Evolutionary conservation across 352 stramenopile genomes (phyloP).

Genomic region (Pythium dissotocum): DNA sequence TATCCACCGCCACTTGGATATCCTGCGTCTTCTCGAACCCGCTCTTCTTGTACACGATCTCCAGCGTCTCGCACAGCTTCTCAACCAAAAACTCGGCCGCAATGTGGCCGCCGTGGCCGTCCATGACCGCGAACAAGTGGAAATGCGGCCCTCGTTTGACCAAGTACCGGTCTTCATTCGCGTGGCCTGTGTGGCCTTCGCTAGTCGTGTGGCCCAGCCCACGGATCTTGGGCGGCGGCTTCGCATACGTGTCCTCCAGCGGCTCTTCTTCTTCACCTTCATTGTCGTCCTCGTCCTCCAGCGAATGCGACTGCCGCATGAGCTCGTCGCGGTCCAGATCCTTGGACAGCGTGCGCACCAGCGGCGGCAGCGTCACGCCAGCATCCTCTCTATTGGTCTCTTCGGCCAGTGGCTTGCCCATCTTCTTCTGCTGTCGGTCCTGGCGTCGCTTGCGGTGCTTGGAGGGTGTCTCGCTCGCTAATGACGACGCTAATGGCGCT

Average conservation of each 20-base stretch:
- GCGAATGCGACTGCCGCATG: constrained; percentile 4
- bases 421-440: too few species aligned
- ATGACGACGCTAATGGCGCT: too few species aligned
- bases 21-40: constrained; percentile 21
- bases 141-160: constrained; percentile 55
- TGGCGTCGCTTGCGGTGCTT: too few species aligned
- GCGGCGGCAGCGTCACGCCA: constrained; percentile 12
- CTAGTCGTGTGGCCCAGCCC: constrained; percentile 43
- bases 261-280: constrained; percentile 23
- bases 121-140: constrained; percentile 69
- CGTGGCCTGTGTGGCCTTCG: constrained; percentile 55
- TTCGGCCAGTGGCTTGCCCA: constrained; percentile 28
- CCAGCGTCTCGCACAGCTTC: constrained; percentile 45
- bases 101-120: constrained; percentile 67
- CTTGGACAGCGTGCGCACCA: constrained; percentile 23
- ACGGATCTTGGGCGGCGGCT: constrained; percentile 25
- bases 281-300: constrained; percentile 21
- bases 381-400: too few species aligned
- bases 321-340: constrained; percentile 20
- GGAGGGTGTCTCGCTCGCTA: too few species aligned
- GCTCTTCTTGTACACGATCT: constrained; percentile 36
- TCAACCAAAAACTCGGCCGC: constrained; percentile 61
- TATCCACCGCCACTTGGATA: constrained; percentile 45
- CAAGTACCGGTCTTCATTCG: constrained; percentile 68
- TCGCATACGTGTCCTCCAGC: background rate